A percentile compares a stretch with the other conserved stretches of the same genome.
phyloP scores from a whole-genome alignment of 148 eudicot genomes.

The Gaultheria prostrata region DNA sequence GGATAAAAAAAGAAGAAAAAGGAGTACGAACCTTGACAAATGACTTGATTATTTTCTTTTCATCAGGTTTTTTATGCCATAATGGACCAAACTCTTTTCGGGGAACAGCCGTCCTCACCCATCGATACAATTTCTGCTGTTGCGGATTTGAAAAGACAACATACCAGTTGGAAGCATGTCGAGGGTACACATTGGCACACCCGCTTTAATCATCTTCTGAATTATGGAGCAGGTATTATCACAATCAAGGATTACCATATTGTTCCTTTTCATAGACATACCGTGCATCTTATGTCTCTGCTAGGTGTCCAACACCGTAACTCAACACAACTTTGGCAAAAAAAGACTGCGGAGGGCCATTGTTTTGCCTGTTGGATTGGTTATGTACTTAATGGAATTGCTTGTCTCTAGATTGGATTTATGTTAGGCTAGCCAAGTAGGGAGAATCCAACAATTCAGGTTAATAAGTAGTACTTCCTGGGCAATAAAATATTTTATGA shows the following conservation, averaged over 20 bases:
- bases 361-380: background rate
- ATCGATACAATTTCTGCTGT: slow-evolving; percentile 60
- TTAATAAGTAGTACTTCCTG: background rate
- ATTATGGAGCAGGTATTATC: slow-evolving; percentile 84
- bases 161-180: slow-evolving; percentile 82
- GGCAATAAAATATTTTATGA: background rate
- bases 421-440: background rate
- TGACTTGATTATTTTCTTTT: slow-evolving; percentile 6
- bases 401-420: slow-evolving; percentile 8
- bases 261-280: background rate
- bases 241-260: background rate
- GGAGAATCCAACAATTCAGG: background rate
- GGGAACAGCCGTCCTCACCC: slow-evolving; percentile 47
- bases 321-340: background rate
- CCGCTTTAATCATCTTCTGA: slow-evolving; percentile 83
- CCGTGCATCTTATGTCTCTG: background rate
- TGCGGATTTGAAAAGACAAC: slow-evolving; percentile 60
- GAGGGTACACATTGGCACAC: slow-evolving; percentile 95
- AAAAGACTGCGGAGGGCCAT: background rate
- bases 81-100: slow-evolving; percentile 77
- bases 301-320: background rate
- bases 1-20: background rate
- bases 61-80: slow-evolving; percentile 76
- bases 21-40: slow-evolving; percentile 5
- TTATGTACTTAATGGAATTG: background rate